Evolutionary conservation across 78 protist genomes (phyloP).

Genomic region (Dictyostelium capitatum): DNA sequence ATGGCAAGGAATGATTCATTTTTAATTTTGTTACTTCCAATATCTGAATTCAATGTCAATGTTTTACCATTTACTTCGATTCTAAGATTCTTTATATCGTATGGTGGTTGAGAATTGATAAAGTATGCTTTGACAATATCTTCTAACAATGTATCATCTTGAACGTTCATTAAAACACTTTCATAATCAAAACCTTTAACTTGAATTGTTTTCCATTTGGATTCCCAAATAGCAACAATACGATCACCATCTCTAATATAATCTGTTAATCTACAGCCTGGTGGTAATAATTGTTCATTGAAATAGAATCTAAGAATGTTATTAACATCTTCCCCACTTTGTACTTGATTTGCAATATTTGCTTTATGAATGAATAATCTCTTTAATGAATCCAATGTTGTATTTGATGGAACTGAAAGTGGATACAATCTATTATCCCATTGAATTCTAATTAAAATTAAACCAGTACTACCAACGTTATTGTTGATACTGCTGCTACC

Average conservation of each 20-base stretch:
- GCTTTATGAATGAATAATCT: constrained; percentile 46
- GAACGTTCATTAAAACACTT: constrained; percentile 64
- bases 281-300: not conserved
- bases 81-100: constrained; percentile 63
- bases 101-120: constrained; percentile 45
- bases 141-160: constrained; percentile 69
- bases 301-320: constrained; percentile 29
- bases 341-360: not conserved
- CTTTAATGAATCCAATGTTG: constrained; percentile 20
- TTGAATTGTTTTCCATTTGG: constrained; percentile 73
- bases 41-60: constrained; percentile 33
- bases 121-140: constrained; percentile 71
- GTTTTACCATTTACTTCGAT: constrained; percentile 4
- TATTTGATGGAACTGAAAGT: constrained; percentile 12
- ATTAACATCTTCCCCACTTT: constrained; percentile 26
- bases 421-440: constrained; percentile 22
- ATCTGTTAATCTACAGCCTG: not conserved
- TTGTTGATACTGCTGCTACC: not conserved
- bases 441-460: not conserved
- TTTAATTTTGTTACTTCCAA: constrained; percentile 60
- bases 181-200: constrained; percentile 66
- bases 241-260: constrained; percentile 16
- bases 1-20: constrained; percentile 26
- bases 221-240: constrained; percentile 36
- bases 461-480: not conserved